Percentiles rank a stretch among this genome's conserved stretches.
These are phyloP conservation scores for Coriaria nepalensis DNA, from an alignment of 306 rosid genomes.

Conservation along the genomic window DNA sequence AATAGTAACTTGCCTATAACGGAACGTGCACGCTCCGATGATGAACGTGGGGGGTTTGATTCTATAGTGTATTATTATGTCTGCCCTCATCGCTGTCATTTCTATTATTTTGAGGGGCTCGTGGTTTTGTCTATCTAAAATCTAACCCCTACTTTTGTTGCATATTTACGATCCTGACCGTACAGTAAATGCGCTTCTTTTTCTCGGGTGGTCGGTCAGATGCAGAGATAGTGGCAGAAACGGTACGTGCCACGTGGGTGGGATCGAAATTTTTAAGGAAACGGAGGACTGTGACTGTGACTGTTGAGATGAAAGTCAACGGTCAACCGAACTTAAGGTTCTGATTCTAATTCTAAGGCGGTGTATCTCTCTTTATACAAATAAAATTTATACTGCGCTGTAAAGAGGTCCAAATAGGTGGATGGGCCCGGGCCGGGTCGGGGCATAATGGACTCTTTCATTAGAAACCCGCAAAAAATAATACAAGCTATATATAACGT, in stretches of 20 bases:
- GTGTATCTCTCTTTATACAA: too few species aligned
- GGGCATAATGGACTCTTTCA: too few species aligned
- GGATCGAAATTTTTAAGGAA: background rate
- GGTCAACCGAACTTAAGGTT: background rate
- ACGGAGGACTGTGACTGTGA: background rate
- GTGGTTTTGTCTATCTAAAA: background rate
- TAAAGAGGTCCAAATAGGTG: too few species aligned
- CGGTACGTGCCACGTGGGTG: conserved; percentile 27
- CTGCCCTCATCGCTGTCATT: conserved; percentile 31
- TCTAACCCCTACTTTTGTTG: background rate
- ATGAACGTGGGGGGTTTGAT: conserved; percentile 38
- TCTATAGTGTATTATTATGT: conserved; percentile 31
- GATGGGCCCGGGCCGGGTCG: too few species aligned
- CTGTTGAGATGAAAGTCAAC: conserved; percentile 14
- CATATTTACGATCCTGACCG: conserved; percentile 18
- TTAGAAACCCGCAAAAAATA: too few species aligned
- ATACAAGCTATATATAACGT: too few species aligned
- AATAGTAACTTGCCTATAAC: background rate
- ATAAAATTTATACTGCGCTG: too few species aligned
- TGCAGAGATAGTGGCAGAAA: conserved; percentile 16
- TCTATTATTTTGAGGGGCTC: conserved; percentile 25
- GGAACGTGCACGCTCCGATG: conserved; percentile 43
- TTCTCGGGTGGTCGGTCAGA: background rate
- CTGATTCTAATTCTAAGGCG: too few species aligned
- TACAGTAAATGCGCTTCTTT: background rate